Conservation (phyloP, 192 early-diverging fungal genomes). For the Spinellus fusiger region DNA sequence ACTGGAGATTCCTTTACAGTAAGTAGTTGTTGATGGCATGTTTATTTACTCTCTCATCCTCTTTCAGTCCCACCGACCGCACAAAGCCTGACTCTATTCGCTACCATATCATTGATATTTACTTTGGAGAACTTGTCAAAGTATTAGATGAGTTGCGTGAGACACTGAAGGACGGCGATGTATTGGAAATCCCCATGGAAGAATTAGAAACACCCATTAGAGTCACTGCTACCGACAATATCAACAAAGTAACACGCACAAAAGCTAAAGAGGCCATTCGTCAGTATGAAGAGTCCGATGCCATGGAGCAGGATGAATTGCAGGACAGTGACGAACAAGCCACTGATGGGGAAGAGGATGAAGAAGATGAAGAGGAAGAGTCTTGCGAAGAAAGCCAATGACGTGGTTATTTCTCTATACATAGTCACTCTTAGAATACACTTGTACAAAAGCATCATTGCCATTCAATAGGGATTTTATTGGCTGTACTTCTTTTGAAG, state of each 20-base stretch:
- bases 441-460: not conserved
- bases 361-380: not conserved
- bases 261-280: constrained; percentile 44
- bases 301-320: constrained; percentile 32
- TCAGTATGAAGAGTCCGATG: constrained; percentile 30
- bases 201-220: constrained; percentile 48
- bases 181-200: constrained; percentile 39
- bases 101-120: constrained; percentile 69
- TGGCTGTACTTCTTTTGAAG: not conserved
- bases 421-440: too few relatives aligned
- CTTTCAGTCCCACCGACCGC: constrained; percentile 47
- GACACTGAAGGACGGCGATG: constrained; percentile 21
- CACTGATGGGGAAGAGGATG: constrained; percentile 15
- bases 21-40: constrained; percentile 13
- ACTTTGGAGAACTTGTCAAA: constrained; percentile 66
- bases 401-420: too few relatives aligned
- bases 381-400: too few relatives aligned
- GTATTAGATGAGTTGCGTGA: constrained; percentile 40
- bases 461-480: not conserved
- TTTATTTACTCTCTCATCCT: constrained; percentile 2
- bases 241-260: constrained; percentile 42
- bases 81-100: constrained; percentile 60
- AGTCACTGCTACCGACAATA: constrained; percentile 38
- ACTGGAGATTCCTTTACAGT: constrained; percentile 58
- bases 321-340: constrained; percentile 24